Evolutionary conservation across 2,329 filamentous ascomycete genomes (phyloP).

Genomic region (Lecanosticta acicola): DNA sequence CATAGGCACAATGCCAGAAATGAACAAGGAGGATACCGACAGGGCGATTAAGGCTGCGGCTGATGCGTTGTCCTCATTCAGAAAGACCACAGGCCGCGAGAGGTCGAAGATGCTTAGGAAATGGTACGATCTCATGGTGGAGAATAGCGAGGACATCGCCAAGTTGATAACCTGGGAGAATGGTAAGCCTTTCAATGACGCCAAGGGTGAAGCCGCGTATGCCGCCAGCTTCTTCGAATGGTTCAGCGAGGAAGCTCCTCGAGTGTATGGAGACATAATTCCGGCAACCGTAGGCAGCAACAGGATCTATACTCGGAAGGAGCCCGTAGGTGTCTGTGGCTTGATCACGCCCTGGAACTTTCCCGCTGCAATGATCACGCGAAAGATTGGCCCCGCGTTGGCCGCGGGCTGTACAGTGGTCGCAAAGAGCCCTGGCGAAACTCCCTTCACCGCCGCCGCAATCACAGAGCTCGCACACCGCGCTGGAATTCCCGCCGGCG

Average conservation of each 20-base stretch:
- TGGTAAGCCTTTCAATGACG: slow-evolving; percentile 74
- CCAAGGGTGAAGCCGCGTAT: slow-evolving; percentile 65
- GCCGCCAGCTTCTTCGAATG: slow-evolving; percentile 73
- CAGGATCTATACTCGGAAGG: slow-evolving; percentile 70
- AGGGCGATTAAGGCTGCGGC: slow-evolving; percentile 78
- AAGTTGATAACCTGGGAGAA: slow-evolving; percentile 86
- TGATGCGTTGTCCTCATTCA: slow-evolving; percentile 66
- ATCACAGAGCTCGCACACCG: slow-evolving; percentile 79
- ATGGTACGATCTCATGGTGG: slow-evolving; percentile 76
- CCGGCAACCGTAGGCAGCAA: slow-evolving; percentile 64
- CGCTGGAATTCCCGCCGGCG: slow-evolving; percentile 83
- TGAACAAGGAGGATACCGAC: slow-evolving; percentile 70
- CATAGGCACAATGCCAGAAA: slow-evolving; percentile 82
- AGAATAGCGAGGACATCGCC: slow-evolving; percentile 73
- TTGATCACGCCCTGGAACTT: slow-evolving; percentile 91
- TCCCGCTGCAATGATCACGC: slow-evolving; percentile 44
- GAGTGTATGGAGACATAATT: slow-evolving; percentile 69
- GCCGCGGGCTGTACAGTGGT: slow-evolving; percentile 96
- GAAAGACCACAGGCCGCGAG: slow-evolving; percentile 66
- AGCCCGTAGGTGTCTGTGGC: slow-evolving; percentile 78
- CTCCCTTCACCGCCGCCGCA: slow-evolving; percentile 83
- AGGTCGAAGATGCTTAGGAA: slow-evolving; percentile 67
- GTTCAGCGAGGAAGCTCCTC: slow-evolving; percentile 74
- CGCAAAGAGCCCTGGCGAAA: slow-evolving; percentile 85
- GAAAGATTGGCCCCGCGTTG: slow-evolving; percentile 56